Percentiles rank a stretch among this genome's conserved stretches.
Evolutionary conservation across 2,329 filamentous ascomycete species (phyloP).

Genomic region (Fusarium pilosicola): DNA sequence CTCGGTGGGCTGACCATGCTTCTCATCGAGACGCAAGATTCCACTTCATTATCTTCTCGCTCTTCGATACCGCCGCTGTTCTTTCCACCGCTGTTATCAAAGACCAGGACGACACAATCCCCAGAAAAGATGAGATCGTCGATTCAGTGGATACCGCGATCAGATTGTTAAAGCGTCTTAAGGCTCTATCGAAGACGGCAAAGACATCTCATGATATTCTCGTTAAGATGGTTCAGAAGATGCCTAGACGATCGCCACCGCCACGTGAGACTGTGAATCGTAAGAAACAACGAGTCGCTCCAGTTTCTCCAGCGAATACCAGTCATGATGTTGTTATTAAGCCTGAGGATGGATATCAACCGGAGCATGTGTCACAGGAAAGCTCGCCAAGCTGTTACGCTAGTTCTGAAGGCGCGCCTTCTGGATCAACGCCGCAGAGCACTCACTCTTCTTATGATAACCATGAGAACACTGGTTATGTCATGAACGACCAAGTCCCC

Average conservation of each 20-base stretch:
- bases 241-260: conserved; percentile 42
- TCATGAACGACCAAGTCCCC: background rate
- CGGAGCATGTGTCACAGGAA: conserved; percentile 14
- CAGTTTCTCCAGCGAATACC: background rate
- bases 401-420: conserved; percentile 12
- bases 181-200: conserved; percentile 47
- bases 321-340: background rate
- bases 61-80: conserved; percentile 62
- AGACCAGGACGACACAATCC: conserved; percentile 52
- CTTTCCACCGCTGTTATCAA: conserved; percentile 62
- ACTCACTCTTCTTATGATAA: conserved; percentile 14
- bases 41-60: conserved; percentile 61
- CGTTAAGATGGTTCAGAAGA: conserved; percentile 42
- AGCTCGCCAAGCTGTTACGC: conserved; percentile 30
- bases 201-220: conserved; percentile 51
- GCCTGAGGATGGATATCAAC: conserved; percentile 9
- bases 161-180: conserved; percentile 46
- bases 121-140: conserved; percentile 52
- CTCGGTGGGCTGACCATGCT: conserved; percentile 54
- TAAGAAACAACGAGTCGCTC: conserved; percentile 21
- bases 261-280: conserved; percentile 7
- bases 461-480: conserved; percentile 9
- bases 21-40: conserved; percentile 59
- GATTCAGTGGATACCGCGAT: conserved; percentile 51
- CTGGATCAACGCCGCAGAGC: conserved; percentile 30